These are phyloP conservation scores for Silene coronaria DNA, from an alignment of 179 eudicot genomes.

Conservation along the genomic window DNA sequence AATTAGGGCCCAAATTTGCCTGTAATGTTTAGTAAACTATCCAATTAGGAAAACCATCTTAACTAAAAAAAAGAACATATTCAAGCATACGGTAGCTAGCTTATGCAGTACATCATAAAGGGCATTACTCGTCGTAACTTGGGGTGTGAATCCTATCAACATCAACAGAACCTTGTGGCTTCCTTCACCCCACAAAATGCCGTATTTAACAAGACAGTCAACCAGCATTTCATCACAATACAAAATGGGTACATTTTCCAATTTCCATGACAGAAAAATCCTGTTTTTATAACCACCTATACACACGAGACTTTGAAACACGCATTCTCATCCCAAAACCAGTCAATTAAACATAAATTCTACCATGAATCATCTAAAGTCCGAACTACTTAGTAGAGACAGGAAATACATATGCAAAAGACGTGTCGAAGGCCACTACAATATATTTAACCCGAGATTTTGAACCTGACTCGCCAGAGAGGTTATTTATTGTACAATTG, in stretches of 20 bases:
- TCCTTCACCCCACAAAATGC: not conserved
- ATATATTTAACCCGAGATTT: slow-evolving; percentile 16
- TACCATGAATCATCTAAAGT: slow-evolving; percentile 25
- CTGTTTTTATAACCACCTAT: slow-evolving; percentile 15
- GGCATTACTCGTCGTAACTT: too few relatives aligned
- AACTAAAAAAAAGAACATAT: too few relatives aligned
- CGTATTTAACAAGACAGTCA: slow-evolving; percentile 17
- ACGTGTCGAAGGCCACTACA: slow-evolving; percentile 12
- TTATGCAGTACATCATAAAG: too few relatives aligned
- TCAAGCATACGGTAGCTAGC: too few relatives aligned
- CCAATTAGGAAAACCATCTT: too few relatives aligned
- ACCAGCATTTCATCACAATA: slow-evolving; percentile 13
- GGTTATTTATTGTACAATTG: slow-evolving; percentile 12
- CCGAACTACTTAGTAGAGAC: slow-evolving; percentile 20
- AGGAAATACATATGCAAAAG: slow-evolving; percentile 15
- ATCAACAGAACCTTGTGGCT: too few relatives aligned
- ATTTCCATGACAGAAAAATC: slow-evolving; percentile 5
- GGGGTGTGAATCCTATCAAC: too few relatives aligned
- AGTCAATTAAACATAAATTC: slow-evolving; percentile 19
- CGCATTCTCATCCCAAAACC: slow-evolving; percentile 21
- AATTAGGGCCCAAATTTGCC: too few relatives aligned
- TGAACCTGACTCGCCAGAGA: slow-evolving; percentile 2
- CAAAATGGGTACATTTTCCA: slow-evolving; percentile 4
- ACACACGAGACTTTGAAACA: slow-evolving; percentile 26
- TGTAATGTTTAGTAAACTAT: too few relatives aligned